A percentile compares a stretch with the other conserved stretches of the same genome.
phyloP scores from a whole-genome alignment of 768 basidiomycete genomes.

The Hericium coralloides region DNA sequence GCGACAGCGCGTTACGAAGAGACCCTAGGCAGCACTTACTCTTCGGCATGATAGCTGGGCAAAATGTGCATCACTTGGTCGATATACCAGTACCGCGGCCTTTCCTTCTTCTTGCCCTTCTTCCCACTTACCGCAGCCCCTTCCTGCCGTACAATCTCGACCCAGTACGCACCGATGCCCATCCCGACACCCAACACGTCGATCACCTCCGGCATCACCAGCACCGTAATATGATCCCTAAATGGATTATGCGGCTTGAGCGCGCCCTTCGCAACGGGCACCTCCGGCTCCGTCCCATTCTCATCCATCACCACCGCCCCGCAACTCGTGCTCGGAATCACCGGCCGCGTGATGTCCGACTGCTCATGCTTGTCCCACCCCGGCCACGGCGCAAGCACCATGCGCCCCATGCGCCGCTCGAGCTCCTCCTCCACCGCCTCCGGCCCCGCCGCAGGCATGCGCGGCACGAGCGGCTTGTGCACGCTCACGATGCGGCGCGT shows the following conservation, averaged over 20 bases:
- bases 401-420: conserved; percentile 34
- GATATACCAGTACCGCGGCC: conserved; percentile 46
- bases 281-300: background rate
- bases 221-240: conserved; percentile 50
- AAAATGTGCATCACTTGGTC: conserved; percentile 45
- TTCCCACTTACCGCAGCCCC: conserved; percentile 4
- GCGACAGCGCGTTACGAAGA: no score
- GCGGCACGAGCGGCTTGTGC: conserved; percentile 25
- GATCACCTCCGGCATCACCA: conserved; percentile 34
- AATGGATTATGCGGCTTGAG: conserved; percentile 37
- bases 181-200: conserved; percentile 40
- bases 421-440: conserved; percentile 39
- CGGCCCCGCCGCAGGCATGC: conserved; percentile 11
- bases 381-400: conserved; percentile 50
- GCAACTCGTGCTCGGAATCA: conserved; percentile 27
- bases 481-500: conserved; percentile 48
- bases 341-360: conserved; percentile 28
- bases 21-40: background rate
- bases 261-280: conserved; percentile 5
- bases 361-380: conserved; percentile 22
- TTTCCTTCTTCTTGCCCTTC: conserved; percentile 17
- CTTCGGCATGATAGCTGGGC: conserved; percentile 42
- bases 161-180: conserved; percentile 58
- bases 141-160: conserved; percentile 47
- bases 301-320: conserved; percentile 25